Conservation (phyloP, 140 eudicot species). For the Anethum foeniculum region DNA sequence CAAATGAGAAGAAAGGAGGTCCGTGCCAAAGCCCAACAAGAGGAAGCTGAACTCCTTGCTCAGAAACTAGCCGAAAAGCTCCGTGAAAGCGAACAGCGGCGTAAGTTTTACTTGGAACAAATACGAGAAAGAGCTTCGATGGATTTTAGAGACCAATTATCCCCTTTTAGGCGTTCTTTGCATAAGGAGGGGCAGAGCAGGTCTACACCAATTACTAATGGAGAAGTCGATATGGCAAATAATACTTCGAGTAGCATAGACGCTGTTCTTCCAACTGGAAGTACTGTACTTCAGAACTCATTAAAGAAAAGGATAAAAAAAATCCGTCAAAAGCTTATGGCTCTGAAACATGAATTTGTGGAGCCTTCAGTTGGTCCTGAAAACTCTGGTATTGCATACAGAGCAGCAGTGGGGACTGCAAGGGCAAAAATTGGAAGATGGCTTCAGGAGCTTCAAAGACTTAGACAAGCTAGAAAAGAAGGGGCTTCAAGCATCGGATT, state of each 20-base stretch:
- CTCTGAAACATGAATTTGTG: constrained; percentile 60
- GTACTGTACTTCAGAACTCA: constrained; percentile 41
- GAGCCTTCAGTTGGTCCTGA: constrained; percentile 64
- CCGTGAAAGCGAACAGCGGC: constrained; percentile 91
- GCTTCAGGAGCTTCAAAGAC: constrained; percentile 92
- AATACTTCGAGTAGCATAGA: constrained; percentile 26
- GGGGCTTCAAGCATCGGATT: constrained; percentile 92
- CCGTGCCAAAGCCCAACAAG: constrained; percentile 89
- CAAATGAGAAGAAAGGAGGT: constrained; percentile 75
- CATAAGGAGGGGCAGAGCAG: constrained; percentile 56
- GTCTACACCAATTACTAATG: constrained; percentile 24
- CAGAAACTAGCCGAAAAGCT: constrained; percentile 87
- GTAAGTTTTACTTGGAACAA: constrained; percentile 87
- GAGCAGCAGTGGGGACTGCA: constrained; percentile 88
- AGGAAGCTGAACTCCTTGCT: constrained; percentile 92
- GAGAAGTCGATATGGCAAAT: constrained; percentile 46
- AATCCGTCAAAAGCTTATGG: constrained; percentile 87
- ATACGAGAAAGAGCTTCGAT: constrained; percentile 90
- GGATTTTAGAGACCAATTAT: constrained; percentile 95
- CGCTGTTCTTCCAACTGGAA: constrained; percentile 27
- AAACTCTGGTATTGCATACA: constrained; percentile 60
- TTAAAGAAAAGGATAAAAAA: constrained; percentile 65
- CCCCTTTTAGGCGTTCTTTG: constrained; percentile 66
- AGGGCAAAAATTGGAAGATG: constrained; percentile 86
- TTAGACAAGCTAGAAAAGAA: constrained; percentile 89